Evolutionary conservation across 192 early-diverging fungal genomes (phyloP).

Genomic region (Coemansia sp.): DNA sequence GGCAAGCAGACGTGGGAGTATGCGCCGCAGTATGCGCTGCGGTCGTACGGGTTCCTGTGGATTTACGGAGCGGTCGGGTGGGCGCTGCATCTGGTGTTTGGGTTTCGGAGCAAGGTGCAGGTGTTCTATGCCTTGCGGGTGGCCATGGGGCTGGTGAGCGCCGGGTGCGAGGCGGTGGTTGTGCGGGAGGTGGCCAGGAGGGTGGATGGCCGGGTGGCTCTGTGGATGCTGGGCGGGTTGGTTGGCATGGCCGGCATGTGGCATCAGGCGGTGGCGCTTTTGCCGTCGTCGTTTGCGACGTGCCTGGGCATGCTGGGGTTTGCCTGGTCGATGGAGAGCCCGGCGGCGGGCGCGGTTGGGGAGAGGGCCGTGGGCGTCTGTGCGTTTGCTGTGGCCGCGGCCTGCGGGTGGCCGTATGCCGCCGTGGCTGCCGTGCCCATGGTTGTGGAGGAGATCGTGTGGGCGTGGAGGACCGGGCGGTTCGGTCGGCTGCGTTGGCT

Average conservation of each 20-base stretch:
- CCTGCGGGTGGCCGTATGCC: slow-evolving; percentile 88
- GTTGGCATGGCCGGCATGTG: slow-evolving; percentile 82
- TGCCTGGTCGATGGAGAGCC: slow-evolving; percentile 56
- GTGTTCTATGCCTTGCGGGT: slow-evolving; percentile 75
- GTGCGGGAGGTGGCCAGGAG: slow-evolving; percentile 60
- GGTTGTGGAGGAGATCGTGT: slow-evolving; percentile 20
- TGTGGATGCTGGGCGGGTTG: slow-evolving; percentile 62
- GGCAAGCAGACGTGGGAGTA: slow-evolving; percentile 99
- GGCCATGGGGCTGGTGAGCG: slow-evolving; percentile 59
- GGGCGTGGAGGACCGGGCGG: neutral
- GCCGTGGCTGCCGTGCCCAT: slow-evolving; percentile 73
- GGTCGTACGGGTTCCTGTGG: slow-evolving; percentile 79
- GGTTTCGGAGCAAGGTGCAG: slow-evolving; percentile 39
- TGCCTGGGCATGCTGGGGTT: slow-evolving; percentile 72
- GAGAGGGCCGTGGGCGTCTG: slow-evolving; percentile 49
- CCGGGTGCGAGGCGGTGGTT: slow-evolving; percentile 68
- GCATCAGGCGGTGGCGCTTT: slow-evolving; percentile 72
- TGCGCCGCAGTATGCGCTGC: slow-evolving; percentile 79
- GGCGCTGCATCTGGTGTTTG: slow-evolving; percentile 47
- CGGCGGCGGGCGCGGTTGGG: slow-evolving; percentile 44
- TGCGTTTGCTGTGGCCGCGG: slow-evolving; percentile 61
- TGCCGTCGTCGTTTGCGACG: slow-evolving; percentile 96
- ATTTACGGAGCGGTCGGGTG: slow-evolving; percentile 56
- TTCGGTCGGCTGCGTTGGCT: neutral
- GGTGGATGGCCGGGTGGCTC: slow-evolving; percentile 64